Evolutionary conservation across 1,139 yeast species (phyloP).

Genomic region (Nakaseomyces bracarensis): DNA sequence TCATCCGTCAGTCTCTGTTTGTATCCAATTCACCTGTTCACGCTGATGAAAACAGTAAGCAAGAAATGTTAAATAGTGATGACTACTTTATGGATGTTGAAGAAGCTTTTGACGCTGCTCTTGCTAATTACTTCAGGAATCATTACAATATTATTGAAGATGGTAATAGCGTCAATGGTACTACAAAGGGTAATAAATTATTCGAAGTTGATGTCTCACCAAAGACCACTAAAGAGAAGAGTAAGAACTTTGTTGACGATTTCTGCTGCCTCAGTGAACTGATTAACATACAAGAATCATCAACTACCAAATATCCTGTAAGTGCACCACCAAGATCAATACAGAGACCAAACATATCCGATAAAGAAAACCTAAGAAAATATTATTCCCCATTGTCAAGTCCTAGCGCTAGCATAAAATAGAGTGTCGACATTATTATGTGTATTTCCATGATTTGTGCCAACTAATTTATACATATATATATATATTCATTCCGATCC

Average conservation of each 20-base stretch:
- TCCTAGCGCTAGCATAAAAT: background rate
- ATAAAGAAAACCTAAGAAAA: background rate
- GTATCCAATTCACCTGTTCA: background rate
- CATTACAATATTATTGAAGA: background rate
- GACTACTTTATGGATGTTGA: slow-evolving; percentile 5
- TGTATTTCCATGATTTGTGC: background rate
- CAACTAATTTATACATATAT: no score
- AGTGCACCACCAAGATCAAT: slow-evolving; percentile 2
- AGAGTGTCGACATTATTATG: no score
- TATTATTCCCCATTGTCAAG: background rate
- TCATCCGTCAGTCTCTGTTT: background rate
- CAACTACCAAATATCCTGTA: background rate
- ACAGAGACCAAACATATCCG: background rate
- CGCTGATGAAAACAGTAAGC: background rate
- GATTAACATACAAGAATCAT: background rate
- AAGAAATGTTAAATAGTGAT: no score
- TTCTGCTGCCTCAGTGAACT: background rate
- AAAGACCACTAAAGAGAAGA: background rate
- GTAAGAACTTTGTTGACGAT: slow-evolving; percentile 1
- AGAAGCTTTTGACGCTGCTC: background rate
- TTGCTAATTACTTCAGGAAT: background rate
- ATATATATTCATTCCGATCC: no score
- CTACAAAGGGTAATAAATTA: background rate
- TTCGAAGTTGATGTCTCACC: background rate
- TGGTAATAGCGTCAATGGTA: background rate